Evolutionary conservation across 192 early-diverging fungal species (phyloP).

Genomic region (Lunasporangiospora selenospora): DNA sequence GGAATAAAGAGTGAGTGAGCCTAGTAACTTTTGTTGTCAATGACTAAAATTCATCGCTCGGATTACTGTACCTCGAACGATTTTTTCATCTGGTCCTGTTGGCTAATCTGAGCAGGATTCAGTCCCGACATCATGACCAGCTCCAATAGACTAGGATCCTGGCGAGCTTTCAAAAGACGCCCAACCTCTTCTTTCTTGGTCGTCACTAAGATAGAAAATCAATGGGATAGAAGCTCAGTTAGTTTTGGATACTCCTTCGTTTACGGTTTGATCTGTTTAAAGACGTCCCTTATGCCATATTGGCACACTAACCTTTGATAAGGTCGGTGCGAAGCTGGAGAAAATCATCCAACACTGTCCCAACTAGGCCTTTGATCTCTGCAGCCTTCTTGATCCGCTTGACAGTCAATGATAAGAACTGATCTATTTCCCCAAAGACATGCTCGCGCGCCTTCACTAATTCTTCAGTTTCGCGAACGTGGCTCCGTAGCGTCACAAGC

Average conservation of each 20-base stretch:
- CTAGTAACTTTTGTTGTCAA: too few relatives aligned
- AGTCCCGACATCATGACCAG: slow-evolving; percentile 22
- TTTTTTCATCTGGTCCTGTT: slow-evolving; percentile 27
- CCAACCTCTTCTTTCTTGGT: slow-evolving; percentile 41
- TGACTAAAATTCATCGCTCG: too few relatives aligned
- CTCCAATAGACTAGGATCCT: slow-evolving; percentile 23
- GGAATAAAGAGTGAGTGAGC: too few relatives aligned
- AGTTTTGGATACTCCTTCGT: not conserved
- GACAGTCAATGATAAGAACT: slow-evolving; percentile 19
- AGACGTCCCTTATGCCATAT: not conserved
- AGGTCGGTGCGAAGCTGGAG: slow-evolving; percentile 18
- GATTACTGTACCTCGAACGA: slow-evolving; percentile 13
- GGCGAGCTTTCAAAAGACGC: slow-evolving; percentile 19
- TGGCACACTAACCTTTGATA: slow-evolving; percentile 23
- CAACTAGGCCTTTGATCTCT: slow-evolving; percentile 9
- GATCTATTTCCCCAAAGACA: slow-evolving; percentile 38
- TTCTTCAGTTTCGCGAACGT: slow-evolving; percentile 35
- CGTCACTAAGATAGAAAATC: not conserved
- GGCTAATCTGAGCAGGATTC: slow-evolving; percentile 22
- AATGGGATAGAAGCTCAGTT: not conserved
- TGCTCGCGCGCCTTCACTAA: slow-evolving; percentile 38
- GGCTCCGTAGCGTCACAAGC: slow-evolving; percentile 20
- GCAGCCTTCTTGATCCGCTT: slow-evolving; percentile 30
- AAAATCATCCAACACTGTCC: slow-evolving; percentile 15
- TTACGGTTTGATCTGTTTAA: not conserved